These are phyloP conservation scores for Podospora comata DNA, from an alignment of 495 filamentous ascomycete genomes.

Conservation along the genomic window DNA sequence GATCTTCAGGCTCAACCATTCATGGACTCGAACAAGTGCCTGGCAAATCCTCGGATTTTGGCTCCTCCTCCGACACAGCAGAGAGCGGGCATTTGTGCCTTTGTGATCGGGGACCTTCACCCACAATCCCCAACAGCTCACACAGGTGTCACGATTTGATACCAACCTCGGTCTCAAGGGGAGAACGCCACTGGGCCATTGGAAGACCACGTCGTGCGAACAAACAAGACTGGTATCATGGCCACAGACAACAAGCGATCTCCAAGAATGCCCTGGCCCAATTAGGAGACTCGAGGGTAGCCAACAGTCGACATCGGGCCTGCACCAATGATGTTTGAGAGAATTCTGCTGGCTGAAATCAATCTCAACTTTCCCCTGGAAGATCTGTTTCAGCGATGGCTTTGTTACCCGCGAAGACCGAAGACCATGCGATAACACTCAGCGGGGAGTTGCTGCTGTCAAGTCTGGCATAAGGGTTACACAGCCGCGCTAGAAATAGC, in stretches of 20 bases:
- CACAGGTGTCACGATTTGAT: background rate
- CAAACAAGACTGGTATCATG: background rate
- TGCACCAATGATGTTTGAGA: conserved; percentile 27
- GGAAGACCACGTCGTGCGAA: background rate
- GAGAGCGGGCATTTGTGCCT: background rate
- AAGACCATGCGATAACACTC: background rate
- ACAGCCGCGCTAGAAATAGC: conserved; percentile 28
- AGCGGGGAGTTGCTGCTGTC: background rate
- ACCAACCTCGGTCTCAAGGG: background rate
- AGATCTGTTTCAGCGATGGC: conserved; percentile 13
- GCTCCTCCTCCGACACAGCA: background rate
- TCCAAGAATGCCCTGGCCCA: conserved; percentile 7
- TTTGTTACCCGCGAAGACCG: background rate
- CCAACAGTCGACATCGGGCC: conserved; percentile 10
- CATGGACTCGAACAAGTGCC: background rate
- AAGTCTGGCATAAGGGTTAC: conserved; percentile 10
- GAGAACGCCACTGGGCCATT: background rate
- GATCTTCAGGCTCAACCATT: background rate
- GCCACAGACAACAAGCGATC: background rate
- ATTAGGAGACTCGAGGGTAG: conserved; percentile 15
- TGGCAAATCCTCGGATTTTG: background rate
- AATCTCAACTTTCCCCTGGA: background rate
- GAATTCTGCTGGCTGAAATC: conserved; percentile 34
- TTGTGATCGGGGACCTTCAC: too few relatives aligned
- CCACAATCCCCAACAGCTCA: background rate